phyloP scores from a whole-genome alignment of 768 basidiomycete species.

The Heimioporus sp. region DNA sequence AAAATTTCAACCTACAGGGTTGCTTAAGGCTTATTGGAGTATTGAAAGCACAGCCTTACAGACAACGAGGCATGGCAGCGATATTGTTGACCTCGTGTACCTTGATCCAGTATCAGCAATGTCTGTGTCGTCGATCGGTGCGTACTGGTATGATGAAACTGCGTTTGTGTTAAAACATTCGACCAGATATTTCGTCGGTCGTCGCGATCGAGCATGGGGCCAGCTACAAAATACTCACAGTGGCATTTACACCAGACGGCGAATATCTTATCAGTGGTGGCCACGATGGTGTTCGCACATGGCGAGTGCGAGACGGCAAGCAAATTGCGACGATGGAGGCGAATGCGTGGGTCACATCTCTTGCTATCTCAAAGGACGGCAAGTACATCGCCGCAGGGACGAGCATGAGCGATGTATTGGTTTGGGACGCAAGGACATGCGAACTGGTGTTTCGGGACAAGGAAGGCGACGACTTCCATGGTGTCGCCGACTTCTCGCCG shows the following conservation, averaged over 20 bases:
- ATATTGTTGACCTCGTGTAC: too few species aligned
- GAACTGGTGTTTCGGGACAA: too few species aligned
- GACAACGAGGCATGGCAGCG: too few species aligned
- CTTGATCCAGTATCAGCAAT: too few species aligned
- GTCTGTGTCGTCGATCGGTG: too few species aligned
- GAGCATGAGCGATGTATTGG: not conserved
- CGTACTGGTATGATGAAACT: not conserved
- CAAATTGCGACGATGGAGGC: not conserved
- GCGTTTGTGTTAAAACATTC: not conserved
- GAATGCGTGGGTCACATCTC: too few species aligned
- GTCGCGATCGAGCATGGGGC: not conserved
- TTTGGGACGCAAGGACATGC: too few species aligned
- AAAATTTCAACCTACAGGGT: too few species aligned
- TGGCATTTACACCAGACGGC: not conserved
- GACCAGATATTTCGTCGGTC: not conserved
- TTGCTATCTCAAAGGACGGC: not conserved
- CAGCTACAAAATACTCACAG: too few species aligned
- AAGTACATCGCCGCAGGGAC: slow-evolving; percentile 2
- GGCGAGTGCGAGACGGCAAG: slow-evolving; percentile 2
- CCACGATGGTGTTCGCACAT: not conserved
- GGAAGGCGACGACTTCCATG: not conserved
- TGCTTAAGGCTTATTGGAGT: too few species aligned
- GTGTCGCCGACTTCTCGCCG: slow-evolving; percentile 1
- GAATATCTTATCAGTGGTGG: not conserved
- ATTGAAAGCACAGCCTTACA: too few species aligned